Base-by-base conservation (phyloP, 805 yeast genomes). In the Yarrowia hollandica region DNA sequence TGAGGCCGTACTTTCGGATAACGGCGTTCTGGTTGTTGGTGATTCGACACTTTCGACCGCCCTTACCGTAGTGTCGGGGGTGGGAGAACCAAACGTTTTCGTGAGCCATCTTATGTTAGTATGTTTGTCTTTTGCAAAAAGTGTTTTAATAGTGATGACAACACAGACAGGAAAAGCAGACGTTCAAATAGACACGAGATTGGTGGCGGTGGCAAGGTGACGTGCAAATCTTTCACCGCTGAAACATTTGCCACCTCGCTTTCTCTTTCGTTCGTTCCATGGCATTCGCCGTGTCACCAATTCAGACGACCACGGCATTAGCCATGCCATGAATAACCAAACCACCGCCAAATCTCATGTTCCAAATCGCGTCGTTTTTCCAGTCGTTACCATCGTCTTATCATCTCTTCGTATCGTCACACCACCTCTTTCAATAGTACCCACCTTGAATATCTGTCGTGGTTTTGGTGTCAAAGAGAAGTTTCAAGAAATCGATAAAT, bases 41-140 rank as follows among this genome's bases (percentile, higher is more conserved):
- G 84, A 92, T 91, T 81, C 98, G 94, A 85, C 98, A 94, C 83
- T 89, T 94, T 84, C 99, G 96, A 75, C 98, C 88, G 83, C 99
- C 99, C 89, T 94, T 94, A 82, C 99, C 99, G 90, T 84, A 92
- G 82, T 88, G 91, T 89, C 98, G 90, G 86, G 99, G 99, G 96
- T 94, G 99, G 79, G 98, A 91, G 86, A 81, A 94, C 99, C 99
- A 94, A 86, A 92, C 96, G 90, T 90, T 86, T 86, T 90, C 97
- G 97, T 91, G 98, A 87, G 97, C 97, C 98, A 91, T 91, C 65
- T 81, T 88, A 12, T 83, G 80, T 76, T 70, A 44, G 37, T 35
- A 18, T 18, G 19, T 25, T 22, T 42, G 10, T 25, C 1, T 35
- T 19, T 4, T 16, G 28, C 14, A 11, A 15, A 1, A 6, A 8